phyloP scores from a whole-genome alignment of 805 yeast genomes.

The Starmerella scarabaei region DNA sequence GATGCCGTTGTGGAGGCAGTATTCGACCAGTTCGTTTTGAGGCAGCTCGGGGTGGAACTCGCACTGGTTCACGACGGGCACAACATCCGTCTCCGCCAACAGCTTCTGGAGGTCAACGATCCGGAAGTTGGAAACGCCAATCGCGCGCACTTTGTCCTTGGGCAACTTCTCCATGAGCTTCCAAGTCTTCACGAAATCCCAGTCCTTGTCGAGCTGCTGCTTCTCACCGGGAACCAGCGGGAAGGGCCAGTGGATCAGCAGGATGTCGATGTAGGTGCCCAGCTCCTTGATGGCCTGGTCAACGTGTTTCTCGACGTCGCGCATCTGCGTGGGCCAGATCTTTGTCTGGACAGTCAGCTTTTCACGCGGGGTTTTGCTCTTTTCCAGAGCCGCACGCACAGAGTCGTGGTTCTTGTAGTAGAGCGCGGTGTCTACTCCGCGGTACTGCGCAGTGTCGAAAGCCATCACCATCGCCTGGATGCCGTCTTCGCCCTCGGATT shows the following conservation, averaged over 20 bases:
- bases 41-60: conserved; percentile 65
- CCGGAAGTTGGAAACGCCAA: conserved; percentile 64
- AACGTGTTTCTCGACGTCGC: conserved; percentile 39
- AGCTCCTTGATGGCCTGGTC: conserved; percentile 49
- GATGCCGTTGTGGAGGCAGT: conserved; percentile 40
- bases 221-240: conserved; percentile 15
- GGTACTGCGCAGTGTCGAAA: conserved; percentile 43
- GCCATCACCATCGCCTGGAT: conserved; percentile 46
- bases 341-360: conserved; percentile 62
- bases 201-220: conserved; percentile 25
- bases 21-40: conserved; percentile 45
- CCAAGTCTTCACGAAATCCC: conserved; percentile 44
- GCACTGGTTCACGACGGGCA: conserved; percentile 60
- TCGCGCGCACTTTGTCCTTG: conserved; percentile 40
- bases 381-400: conserved; percentile 39
- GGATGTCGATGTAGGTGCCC: conserved; percentile 61
- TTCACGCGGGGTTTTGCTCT: conserved; percentile 38
- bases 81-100: conserved; percentile 34
- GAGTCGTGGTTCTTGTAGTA: conserved; percentile 53
- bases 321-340: conserved; percentile 32
- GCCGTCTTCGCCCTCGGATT: conserved; percentile 42
- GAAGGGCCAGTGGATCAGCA: conserved; percentile 75
- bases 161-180: conserved; percentile 43
- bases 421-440: conserved; percentile 69
- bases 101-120: conserved; percentile 38